phyloP scores from a whole-genome alignment of 2,329 filamentous ascomycete species.

The Cladophialophora exuberans region DNA sequence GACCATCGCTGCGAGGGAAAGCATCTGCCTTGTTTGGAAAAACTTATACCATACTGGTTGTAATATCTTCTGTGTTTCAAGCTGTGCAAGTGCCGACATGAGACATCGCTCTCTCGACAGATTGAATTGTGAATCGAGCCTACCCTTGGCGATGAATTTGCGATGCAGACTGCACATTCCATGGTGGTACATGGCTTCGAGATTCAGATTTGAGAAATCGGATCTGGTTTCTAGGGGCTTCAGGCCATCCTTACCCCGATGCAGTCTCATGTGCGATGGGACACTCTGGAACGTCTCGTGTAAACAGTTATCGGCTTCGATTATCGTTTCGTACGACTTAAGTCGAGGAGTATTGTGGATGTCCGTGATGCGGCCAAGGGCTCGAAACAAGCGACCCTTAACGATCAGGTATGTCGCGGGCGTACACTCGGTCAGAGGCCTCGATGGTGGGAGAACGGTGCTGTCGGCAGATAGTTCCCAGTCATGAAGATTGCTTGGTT shows the following conservation, averaged over 20 bases:
- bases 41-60: neutral
- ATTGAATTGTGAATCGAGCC: neutral
- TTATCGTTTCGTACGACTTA: neutral
- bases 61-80: neutral
- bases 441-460: constrained; percentile 1
- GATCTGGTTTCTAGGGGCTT: neutral
- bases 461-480: constrained; percentile 57
- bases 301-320: neutral
- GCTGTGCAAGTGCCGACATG: neutral
- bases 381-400: neutral
- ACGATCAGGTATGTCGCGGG: constrained; percentile 3
- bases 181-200: neutral
- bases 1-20: constrained; percentile 1
- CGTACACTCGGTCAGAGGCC: neutral
- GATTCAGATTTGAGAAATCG: constrained; percentile 2
- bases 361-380: constrained; percentile 2
- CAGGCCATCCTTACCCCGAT: neutral
- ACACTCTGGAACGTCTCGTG: neutral
- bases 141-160: neutral
- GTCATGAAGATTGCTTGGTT: constrained; percentile 62
- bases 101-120: constrained; percentile 2
- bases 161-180: constrained; percentile 4
- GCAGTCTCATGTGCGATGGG: constrained; percentile 6
- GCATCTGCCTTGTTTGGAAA: neutral
- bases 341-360: neutral